phyloP scores from a whole-genome alignment of 139 green algal species.

The Tetradesmus lagerheimii region DNA sequence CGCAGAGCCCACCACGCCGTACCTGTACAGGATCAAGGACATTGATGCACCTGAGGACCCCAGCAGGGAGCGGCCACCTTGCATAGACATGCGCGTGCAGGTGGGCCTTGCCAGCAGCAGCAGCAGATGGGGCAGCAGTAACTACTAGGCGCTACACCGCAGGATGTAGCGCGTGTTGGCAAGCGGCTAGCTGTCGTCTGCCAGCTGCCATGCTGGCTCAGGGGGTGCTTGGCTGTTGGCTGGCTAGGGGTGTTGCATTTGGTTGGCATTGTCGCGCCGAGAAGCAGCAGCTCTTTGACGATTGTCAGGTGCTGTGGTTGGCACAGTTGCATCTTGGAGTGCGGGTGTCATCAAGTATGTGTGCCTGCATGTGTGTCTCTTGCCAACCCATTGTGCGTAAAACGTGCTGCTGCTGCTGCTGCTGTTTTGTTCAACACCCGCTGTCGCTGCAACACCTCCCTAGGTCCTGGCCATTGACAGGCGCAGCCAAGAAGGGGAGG shows the following conservation, averaged over 20 bases:
- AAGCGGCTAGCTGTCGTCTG: too few species aligned
- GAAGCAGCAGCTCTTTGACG: not conserved
- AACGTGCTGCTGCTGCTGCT: not conserved
- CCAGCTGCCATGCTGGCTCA: not conserved
- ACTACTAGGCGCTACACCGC: not conserved
- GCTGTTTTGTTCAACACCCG: not conserved
- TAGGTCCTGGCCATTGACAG: constrained; percentile 38
- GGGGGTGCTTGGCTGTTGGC: too few species aligned
- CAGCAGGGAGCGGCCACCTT: not conserved
- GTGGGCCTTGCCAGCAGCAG: not conserved
- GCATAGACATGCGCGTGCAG: constrained; percentile 36
- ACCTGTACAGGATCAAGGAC: constrained; percentile 32
- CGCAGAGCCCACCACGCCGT: not conserved
- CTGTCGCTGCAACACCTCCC: not conserved
- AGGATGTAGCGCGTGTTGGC: too few species aligned
- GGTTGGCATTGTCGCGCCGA: not conserved
- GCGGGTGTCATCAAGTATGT: too few species aligned
- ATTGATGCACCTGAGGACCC: not conserved
- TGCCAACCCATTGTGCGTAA: too few species aligned
- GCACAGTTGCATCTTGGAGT: too few species aligned
- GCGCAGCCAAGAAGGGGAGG: not conserved
- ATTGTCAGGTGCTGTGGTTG: not conserved
- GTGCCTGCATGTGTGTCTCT: too few species aligned
- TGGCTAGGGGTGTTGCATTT: not conserved
- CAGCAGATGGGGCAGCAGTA: not conserved